Conservation (phyloP, 176 grass and related monocot species). For the Lolium perenne region DNA sequence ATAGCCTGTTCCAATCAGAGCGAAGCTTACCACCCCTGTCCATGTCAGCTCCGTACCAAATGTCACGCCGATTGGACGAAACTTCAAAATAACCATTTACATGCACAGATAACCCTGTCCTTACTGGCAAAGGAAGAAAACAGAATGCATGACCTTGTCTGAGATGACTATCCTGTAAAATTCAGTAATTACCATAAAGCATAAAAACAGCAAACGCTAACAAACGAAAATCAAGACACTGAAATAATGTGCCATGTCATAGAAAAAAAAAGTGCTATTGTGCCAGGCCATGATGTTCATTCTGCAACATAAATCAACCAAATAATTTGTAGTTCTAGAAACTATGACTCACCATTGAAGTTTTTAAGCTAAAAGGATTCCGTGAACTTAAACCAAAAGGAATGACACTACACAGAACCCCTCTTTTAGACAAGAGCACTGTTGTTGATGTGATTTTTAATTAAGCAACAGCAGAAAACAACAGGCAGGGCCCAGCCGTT, state of each 20-base stretch:
- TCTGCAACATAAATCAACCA: conserved; percentile 21
- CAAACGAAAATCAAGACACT: conserved; percentile 4
- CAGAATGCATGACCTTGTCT: conserved; percentile 90
- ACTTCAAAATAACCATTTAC: conserved; percentile 99
- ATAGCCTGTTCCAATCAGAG: conserved; percentile 91
- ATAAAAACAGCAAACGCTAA: conserved; percentile 22
- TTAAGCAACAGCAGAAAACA: conserved; percentile 15
- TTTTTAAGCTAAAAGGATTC: not conserved
- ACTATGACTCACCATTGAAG: conserved; percentile 21
- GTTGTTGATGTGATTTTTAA: not conserved
- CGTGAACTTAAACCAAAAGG: not conserved
- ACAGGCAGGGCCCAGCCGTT: conserved; percentile 13
- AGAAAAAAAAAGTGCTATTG: conserved; percentile 5
- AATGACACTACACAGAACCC: not conserved
- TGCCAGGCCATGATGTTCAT: not conserved
- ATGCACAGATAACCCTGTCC: conserved; percentile 85
- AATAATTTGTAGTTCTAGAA: conserved; percentile 17
- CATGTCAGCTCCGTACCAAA: conserved; percentile 99
- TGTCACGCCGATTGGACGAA: conserved; percentile 91
- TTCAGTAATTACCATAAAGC: conserved; percentile 48
- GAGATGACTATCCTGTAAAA: conserved; percentile 76
- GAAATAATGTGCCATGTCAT: not conserved
- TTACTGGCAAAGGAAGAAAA: conserved; percentile 96
- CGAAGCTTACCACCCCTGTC: conserved; percentile 97
- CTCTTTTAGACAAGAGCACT: conserved; percentile 13